phyloP scores from a whole-genome alignment of 345 rosid genomes.

The Linum usitatissimum region DNA sequence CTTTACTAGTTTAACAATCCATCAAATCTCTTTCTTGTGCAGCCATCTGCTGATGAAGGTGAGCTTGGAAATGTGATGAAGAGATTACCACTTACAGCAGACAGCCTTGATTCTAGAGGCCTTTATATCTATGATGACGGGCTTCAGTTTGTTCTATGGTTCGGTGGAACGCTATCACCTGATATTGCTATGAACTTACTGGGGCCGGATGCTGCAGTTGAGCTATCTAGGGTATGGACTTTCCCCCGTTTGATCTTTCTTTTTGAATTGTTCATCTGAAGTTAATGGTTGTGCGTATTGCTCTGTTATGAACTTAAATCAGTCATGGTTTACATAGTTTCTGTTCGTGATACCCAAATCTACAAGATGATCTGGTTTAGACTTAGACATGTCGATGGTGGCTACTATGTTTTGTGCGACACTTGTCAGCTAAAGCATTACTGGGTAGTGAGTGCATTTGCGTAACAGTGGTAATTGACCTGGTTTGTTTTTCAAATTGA shows the following conservation, averaged over 20 bases:
- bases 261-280: not conserved
- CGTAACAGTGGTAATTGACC: not conserved
- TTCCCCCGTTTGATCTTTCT: not conserved
- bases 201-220: constrained; percentile 78
- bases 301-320: not conserved
- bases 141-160: constrained; percentile 75
- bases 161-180: constrained; percentile 93
- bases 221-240: constrained; percentile 65
- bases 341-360: no score
- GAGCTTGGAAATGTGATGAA: constrained; percentile 29
- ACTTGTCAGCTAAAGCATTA: not conserved
- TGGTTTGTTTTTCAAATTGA: constrained; percentile 3
- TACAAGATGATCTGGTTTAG: no score
- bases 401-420: not conserved
- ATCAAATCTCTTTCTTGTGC: constrained; percentile 27
- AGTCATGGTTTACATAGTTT: no score
- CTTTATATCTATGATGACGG: constrained; percentile 89
- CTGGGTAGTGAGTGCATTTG: not conserved
- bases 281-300: not conserved
- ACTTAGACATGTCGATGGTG: not conserved
- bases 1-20: constrained; percentile 1
- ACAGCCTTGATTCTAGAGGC: constrained; percentile 87
- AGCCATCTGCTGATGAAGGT: constrained; percentile 46
- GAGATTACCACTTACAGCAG: constrained; percentile 65
- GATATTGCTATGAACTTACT: constrained; percentile 70